Conservation (phyloP, 805 yeast species). For the Starmerella scarabaei region DNA sequence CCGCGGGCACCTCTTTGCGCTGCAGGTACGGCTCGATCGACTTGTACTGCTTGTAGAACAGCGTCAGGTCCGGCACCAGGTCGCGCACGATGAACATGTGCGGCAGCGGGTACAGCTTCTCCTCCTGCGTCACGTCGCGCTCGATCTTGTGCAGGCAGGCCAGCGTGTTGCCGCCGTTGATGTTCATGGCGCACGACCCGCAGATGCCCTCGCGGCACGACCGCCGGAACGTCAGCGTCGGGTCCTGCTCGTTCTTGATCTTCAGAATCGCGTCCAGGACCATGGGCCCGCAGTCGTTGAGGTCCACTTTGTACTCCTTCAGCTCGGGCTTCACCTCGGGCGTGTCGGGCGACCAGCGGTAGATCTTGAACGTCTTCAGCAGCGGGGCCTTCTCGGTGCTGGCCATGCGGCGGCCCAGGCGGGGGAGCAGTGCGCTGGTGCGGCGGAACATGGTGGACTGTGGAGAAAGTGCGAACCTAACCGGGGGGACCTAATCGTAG, state of each 20-base stretch:
- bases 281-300: constrained; percentile 95
- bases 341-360: constrained; percentile 97
- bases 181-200: constrained; percentile 99
- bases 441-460: background rate
- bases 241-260: constrained; percentile 92
- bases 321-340: constrained; percentile 84
- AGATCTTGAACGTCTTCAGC: constrained; percentile 75
- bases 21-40: constrained; percentile 95
- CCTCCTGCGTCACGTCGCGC: constrained; percentile 54
- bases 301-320: constrained; percentile 71
- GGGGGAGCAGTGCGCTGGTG: background rate
- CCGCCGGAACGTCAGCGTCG: constrained; percentile 91
- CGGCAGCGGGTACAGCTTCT: constrained; percentile 90
- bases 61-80: constrained; percentile 94
- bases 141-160: constrained; percentile 95
- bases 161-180: constrained; percentile 91
- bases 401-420: constrained; percentile 3
- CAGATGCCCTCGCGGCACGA: constrained; percentile 99
- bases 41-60: constrained; percentile 95
- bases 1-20: constrained; percentile 63
- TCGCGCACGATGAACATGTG: constrained; percentile 97
- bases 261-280: constrained; percentile 86
- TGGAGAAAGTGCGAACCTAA: no score
- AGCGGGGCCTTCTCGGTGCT: constrained; percentile 33
- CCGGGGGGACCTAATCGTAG: no score